phyloP scores from a whole-genome alignment of 192 early-diverging fungal genomes.

The Linnemannia zychae region DNA sequence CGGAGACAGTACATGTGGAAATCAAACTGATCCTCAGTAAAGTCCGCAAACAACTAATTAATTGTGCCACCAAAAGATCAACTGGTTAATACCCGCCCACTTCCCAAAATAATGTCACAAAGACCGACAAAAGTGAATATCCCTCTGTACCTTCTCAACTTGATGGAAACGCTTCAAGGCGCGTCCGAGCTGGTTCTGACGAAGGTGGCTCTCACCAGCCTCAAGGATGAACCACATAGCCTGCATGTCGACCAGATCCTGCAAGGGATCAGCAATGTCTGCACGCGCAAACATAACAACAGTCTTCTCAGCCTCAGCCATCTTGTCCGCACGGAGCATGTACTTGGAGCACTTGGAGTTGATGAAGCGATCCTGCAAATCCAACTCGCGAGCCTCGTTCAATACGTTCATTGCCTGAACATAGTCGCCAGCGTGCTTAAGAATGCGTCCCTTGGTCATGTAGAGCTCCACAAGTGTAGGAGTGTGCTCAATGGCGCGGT shows the following conservation, averaged over 20 bases:
- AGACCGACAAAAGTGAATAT: not conserved
- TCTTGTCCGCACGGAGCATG: conserved; percentile 85
- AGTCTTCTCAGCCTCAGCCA: conserved; percentile 89
- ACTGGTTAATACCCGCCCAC: not conserved
- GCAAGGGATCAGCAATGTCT: conserved; percentile 71
- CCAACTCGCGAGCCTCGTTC: conserved; percentile 89
- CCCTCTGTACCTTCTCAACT: conserved; percentile 70
- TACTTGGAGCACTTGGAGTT: conserved; percentile 96
- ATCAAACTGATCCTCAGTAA: conserved; percentile 94
- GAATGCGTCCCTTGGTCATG: conserved; percentile 94
- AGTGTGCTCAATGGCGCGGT: conserved; percentile 88
- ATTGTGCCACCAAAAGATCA: not conserved
- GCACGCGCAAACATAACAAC: conserved; percentile 87
- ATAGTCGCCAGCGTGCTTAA: conserved; percentile 91
- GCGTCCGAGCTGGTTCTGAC: conserved; percentile 77
- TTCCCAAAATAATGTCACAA: not conserved
- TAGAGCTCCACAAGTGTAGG: conserved; percentile 92
- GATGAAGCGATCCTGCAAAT: conserved; percentile 95
- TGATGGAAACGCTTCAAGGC: conserved; percentile 93
- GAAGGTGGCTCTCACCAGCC: conserved; percentile 77
- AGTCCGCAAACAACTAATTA: conserved; percentile 79
- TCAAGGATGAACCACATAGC: conserved; percentile 92
- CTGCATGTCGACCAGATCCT: conserved; percentile 93
- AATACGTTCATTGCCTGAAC: conserved; percentile 79
- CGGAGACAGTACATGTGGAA: conserved; percentile 96